Conservation (phyloP, 306 rosid genomes). For the Ochetophila trinervis region DNA sequence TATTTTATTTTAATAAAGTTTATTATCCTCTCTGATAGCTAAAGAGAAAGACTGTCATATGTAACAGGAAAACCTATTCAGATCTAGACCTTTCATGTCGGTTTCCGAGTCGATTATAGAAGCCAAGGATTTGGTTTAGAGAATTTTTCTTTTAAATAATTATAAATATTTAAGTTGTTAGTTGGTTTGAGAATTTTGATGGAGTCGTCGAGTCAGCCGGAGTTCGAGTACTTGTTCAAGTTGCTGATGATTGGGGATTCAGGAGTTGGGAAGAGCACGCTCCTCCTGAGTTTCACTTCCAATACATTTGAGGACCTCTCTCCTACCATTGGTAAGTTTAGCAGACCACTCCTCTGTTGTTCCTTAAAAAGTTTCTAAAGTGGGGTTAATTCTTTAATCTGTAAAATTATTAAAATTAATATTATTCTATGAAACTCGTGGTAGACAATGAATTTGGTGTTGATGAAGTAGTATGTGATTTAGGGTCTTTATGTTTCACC, state of each 20-base stretch:
- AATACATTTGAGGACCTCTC: constrained; percentile 70
- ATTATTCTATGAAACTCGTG: no score
- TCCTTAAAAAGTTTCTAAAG: neutral
- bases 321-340: constrained; percentile 66
- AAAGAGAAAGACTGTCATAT: no score
- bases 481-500: no score
- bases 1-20: neutral
- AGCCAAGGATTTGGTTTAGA: neutral
- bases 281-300: constrained; percentile 68
- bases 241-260: constrained; percentile 77
- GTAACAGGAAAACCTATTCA: neutral
- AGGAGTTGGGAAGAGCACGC: constrained; percentile 83
- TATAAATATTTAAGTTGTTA: neutral
- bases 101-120: neutral
- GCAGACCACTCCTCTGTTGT: neutral
- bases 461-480: no score
- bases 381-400: neutral
- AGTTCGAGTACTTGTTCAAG: constrained; percentile 81
- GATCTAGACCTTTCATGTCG: neutral
- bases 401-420: no score
- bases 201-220: constrained; percentile 54
- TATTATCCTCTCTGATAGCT: no score
- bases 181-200: constrained; percentile 16
- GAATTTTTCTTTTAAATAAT: neutral
- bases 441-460: no score